These are phyloP conservation scores for Aspergillus nomiae DNA, from an alignment of 2,329 filamentous ascomycete genomes.

Conservation along the genomic window DNA sequence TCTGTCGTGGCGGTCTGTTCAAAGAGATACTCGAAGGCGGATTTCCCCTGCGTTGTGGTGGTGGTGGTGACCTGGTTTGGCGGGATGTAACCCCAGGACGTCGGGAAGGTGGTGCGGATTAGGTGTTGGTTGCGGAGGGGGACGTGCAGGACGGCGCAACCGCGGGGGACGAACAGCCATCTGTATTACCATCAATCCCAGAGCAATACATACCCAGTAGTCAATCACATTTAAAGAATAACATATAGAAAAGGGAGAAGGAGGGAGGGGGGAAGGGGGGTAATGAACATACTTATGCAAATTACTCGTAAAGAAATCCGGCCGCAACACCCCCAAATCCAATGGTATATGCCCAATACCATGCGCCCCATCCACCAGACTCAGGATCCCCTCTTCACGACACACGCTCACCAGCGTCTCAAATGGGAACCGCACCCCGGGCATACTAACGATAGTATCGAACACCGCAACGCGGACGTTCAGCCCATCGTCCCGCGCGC, in stretches of 20 bases:
- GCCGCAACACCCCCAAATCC: conserved; percentile 66
- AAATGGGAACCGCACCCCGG: conserved; percentile 79
- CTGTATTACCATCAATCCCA: conserved; percentile 29
- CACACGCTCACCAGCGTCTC: conserved; percentile 67
- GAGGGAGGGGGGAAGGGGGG: no score
- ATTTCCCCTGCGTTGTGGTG: conserved; percentile 46
- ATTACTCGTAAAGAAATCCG: conserved; percentile 87
- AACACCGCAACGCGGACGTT: conserved; percentile 71
- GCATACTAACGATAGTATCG: conserved; percentile 77
- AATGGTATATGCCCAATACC: conserved; percentile 76
- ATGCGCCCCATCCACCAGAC: conserved; percentile 82
- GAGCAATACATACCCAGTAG: no score
- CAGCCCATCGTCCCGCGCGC: conserved; percentile 59
- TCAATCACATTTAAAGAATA: background rate
- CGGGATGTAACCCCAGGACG: conserved; percentile 74
- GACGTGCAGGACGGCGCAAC: conserved; percentile 79
- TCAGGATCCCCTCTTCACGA: conserved; percentile 67
- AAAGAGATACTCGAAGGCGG: conserved; percentile 69
- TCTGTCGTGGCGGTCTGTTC: conserved; percentile 78
- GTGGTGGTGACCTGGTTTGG: conserved; percentile 8
- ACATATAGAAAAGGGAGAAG: background rate
- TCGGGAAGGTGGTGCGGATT: conserved; percentile 74
- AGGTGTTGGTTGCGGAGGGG: conserved; percentile 73
- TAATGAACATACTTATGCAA: conserved; percentile 73
- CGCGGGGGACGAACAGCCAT: conserved; percentile 82